Percentiles rank a stretch among this genome's conserved stretches.
Conservation (phyloP, 495 filamentous ascomycete genomes). For the Penicillium chermesinum region DNA sequence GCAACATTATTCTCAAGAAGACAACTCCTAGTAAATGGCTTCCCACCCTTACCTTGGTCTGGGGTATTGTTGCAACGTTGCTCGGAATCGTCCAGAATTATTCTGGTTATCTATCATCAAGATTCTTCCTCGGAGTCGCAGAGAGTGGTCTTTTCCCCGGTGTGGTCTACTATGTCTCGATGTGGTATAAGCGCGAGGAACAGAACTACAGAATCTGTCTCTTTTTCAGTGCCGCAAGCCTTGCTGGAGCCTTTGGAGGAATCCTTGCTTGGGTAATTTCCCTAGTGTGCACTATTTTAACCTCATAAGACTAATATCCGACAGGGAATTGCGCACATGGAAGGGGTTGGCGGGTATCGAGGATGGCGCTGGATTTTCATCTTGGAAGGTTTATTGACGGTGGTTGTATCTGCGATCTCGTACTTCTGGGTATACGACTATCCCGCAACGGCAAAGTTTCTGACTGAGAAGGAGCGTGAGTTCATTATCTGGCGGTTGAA, state of each 20-base stretch:
- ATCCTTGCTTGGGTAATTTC: constrained; percentile 56
- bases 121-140: constrained; percentile 39
- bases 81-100: constrained; percentile 64
- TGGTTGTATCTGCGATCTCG: constrained; percentile 53
- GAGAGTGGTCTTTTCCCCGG: constrained; percentile 64
- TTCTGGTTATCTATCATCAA: constrained; percentile 56
- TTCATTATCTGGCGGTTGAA: constrained; percentile 56
- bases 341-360: constrained; percentile 55
- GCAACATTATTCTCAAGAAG: constrained; percentile 67
- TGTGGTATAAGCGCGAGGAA: constrained; percentile 77
- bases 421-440: constrained; percentile 74
- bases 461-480: constrained; percentile 57
- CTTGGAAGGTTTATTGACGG: constrained; percentile 65
- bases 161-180: constrained; percentile 77
- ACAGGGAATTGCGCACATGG: constrained; percentile 54
- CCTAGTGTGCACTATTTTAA: neutral
- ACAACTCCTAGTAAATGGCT: constrained; percentile 63
- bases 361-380: constrained; percentile 89
- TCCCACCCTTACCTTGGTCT: constrained; percentile 47
- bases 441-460: constrained; percentile 62
- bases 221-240: constrained; percentile 68
- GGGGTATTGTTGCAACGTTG: constrained; percentile 67
- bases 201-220: constrained; percentile 67
- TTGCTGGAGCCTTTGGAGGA: constrained; percentile 78
- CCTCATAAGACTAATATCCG: constrained; percentile 1